Percentiles rank a stretch among this genome's conserved stretches.
phyloP scores from a whole-genome alignment of 495 filamentous ascomycete species.

The Ramalina peruviana region DNA sequence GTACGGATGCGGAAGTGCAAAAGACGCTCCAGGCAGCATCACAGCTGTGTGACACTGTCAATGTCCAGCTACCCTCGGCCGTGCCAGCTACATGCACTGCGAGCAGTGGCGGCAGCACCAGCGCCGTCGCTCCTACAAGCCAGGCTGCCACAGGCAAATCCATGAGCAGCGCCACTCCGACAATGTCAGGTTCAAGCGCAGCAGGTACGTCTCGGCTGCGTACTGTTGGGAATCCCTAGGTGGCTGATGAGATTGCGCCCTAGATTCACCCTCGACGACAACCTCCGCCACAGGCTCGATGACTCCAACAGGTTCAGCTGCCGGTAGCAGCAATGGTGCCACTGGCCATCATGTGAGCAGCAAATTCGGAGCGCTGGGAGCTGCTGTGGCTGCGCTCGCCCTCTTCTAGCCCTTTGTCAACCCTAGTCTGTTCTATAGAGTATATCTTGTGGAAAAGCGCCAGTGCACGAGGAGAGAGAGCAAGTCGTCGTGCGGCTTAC shows the following conservation, averaged over 20 bases:
- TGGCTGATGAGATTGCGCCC: not conserved
- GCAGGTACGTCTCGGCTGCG: not conserved
- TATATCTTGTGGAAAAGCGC: too few species aligned
- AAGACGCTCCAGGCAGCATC: conserved; percentile 35
- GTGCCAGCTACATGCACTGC: not conserved
- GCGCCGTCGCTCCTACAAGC: conserved; percentile 14
- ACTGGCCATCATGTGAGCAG: conserved; percentile 3
- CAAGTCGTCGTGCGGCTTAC: too few species aligned
- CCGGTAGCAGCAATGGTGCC: conserved; percentile 1
- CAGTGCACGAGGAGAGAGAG: too few species aligned
- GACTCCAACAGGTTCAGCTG: conserved; percentile 2
- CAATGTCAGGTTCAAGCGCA: not conserved
- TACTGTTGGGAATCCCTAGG: not conserved
- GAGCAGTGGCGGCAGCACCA: not conserved
- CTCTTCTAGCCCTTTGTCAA: conserved; percentile 2
- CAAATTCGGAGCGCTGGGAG: conserved; percentile 12
- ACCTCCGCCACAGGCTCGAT: not conserved
- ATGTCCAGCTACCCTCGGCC: conserved; percentile 18
- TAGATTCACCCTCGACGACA: conserved; percentile 2
- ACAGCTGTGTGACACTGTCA: conserved; percentile 28
- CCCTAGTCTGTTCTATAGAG: too few species aligned
- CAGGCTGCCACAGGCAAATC: conserved; percentile 12
- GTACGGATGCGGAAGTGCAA: conserved; percentile 39
- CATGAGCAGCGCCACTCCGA: conserved; percentile 7
- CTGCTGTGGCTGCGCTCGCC: conserved; percentile 10